Percentiles rank a stretch among this genome's conserved stretches.
Conservation (phyloP, 352 stramenopile species). For the Discostella stelligera region DNA sequence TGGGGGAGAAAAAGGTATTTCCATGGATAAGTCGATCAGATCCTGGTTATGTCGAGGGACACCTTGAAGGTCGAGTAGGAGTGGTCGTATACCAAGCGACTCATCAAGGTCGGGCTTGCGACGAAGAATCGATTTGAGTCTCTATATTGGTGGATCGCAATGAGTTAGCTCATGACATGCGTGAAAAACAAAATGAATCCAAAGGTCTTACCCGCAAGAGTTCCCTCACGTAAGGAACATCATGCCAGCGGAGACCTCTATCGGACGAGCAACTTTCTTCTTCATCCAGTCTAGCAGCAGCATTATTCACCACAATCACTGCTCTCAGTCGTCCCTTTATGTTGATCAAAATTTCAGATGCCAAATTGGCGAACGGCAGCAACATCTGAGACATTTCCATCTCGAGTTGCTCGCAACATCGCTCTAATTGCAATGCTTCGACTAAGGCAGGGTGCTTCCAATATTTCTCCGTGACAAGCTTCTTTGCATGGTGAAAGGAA, state of each 20-base stretch:
- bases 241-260: constrained; percentile 35
- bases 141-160: constrained; percentile 16
- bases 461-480: constrained; percentile 47
- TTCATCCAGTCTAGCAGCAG: constrained; percentile 15
- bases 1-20: constrained; percentile 36
- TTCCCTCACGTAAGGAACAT: constrained; percentile 63
- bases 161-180: neutral
- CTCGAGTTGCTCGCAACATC: constrained; percentile 68
- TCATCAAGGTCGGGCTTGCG: constrained; percentile 54
- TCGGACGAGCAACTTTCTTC: neutral
- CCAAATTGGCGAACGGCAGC: constrained; percentile 70
- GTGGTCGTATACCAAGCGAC: constrained; percentile 75
- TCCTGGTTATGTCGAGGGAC: constrained; percentile 61
- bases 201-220: constrained; percentile 61
- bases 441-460: constrained; percentile 50
- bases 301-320: constrained; percentile 47
- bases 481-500: constrained; percentile 10
- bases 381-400: constrained; percentile 72
- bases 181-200: too few species aligned
- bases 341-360: constrained; percentile 47
- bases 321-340: constrained; percentile 47
- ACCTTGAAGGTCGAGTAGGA: constrained; percentile 78
- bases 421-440: constrained; percentile 60
- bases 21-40: constrained; percentile 37
- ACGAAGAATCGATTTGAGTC: constrained; percentile 70